Base-by-base conservation (phyloP, 345 rosid genomes). In the Stellera chamaejasme region DNA sequence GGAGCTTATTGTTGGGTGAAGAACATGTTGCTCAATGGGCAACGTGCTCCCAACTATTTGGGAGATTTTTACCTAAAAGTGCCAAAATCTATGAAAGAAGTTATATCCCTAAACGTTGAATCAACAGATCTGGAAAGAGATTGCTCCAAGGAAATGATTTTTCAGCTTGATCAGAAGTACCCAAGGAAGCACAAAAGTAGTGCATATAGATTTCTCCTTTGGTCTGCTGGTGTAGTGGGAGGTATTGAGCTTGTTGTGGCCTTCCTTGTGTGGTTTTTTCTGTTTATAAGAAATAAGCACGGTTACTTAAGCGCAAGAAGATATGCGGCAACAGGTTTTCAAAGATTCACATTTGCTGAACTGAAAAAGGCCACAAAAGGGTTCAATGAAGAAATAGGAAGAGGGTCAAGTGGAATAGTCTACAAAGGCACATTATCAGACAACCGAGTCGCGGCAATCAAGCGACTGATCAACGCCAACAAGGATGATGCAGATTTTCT, bases 321-420 rank as follows among this genome's bases (percentile, higher is more conserved):
- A n/a, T n/a, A n/a, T 11, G 23, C 72, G 26, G 36, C 58, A 0
- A 62, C 66, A 45, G 70, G 67, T 43, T 75, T 72, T 66, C 66
- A 58, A 73, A 61, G 58, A 65, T 77, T 71, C 44, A 63, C 53
- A 45, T 77, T 64, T 16, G 14, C 16, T 7, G 74, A 77, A 43
- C 74, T 77, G 23, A 74, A 70, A 54, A 68, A 44, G 25, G 74
- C 74, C 12, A 77, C 76, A 10, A 67, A 65, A 15, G 65, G 53
- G 19, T 77, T 77, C 69, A 45, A 39, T 41, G 57, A 65, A 56
- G 73, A 70, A 62, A 25, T 73, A 10, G 88, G 88, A 48, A 73
- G 66, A 48, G 85, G 85, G 51, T 82, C 71, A 11, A 75, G 75
- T 5, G 81, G 88, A 42, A 53, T 64, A 36, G 83, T 82, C 1